These are phyloP conservation scores for Sclerotiophoma versabilis DNA, from an alignment of 2,329 filamentous ascomycete species.

Conservation along the genomic window DNA sequence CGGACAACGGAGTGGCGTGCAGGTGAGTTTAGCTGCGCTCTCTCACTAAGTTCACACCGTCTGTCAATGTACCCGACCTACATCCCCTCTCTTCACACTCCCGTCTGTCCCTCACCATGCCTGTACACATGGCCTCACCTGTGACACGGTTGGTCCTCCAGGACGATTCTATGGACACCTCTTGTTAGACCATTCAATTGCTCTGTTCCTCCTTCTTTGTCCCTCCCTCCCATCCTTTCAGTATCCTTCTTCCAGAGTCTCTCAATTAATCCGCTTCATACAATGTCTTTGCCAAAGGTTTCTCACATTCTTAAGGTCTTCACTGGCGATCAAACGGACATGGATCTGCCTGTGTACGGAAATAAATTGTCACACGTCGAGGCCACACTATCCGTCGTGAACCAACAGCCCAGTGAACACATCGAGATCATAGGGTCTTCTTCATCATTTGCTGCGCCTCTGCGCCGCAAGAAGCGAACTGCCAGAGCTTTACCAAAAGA, in stretches of 20 bases:
- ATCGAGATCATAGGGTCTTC: constrained; percentile 45
- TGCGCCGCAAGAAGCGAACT: constrained; percentile 47
- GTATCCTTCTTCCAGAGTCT: background rate
- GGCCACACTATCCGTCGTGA: constrained; percentile 27
- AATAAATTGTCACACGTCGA: constrained; percentile 45
- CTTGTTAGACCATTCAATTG: background rate
- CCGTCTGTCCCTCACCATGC: background rate
- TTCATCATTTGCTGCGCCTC: constrained; percentile 49
- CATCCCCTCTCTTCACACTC: background rate
- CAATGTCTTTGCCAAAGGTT: background rate
- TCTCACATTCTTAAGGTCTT: constrained; percentile 31
- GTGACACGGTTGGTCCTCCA: background rate
- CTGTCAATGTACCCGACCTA: background rate
- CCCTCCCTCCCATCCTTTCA: background rate
- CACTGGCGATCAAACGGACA: constrained; percentile 33
- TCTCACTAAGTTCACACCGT: background rate
- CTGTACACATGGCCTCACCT: constrained; percentile 11
- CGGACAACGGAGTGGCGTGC: constrained; percentile 37
- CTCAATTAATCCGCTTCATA: background rate
- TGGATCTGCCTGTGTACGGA: constrained; percentile 43
- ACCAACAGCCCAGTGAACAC: constrained; percentile 19
- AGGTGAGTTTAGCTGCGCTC: constrained; percentile 45
- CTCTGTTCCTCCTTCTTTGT: background rate
- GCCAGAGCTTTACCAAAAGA: constrained; percentile 58
- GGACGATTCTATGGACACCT: background rate